Conservation (phyloP, 1,284 basidiomycete genomes). For the Moesziomyces sp. region DNA sequence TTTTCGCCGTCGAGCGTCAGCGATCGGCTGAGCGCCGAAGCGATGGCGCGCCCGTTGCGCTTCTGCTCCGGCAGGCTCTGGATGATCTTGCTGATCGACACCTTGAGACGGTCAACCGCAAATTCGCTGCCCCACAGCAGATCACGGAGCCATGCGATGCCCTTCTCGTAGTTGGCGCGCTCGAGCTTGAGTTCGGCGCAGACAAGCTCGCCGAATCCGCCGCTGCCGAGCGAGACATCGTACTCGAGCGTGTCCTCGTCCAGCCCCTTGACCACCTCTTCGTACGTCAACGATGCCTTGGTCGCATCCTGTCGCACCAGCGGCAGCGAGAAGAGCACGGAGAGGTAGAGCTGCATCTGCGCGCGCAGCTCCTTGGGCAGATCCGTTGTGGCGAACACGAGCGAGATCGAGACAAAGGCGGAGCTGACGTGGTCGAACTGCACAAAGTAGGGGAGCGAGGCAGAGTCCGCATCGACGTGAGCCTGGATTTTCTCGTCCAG, state of each 20-base stretch:
- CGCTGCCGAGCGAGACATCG: conserved; percentile 78
- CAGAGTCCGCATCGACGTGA: conserved; percentile 79
- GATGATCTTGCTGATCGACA: conserved; percentile 86
- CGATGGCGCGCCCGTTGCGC: conserved; percentile 84
- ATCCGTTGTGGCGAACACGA: conserved; percentile 75
- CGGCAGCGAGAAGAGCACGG: conserved; percentile 89
- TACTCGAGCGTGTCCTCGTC: conserved; percentile 93
- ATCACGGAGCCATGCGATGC: conserved; percentile 88
- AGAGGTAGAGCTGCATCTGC: conserved; percentile 85
- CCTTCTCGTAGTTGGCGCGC: conserved; percentile 80
- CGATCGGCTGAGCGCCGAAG: conserved; percentile 78
- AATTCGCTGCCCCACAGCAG: conserved; percentile 86
- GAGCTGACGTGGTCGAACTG: conserved; percentile 83
- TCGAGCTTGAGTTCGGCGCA: conserved; percentile 80
- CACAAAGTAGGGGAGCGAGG: conserved; percentile 83
- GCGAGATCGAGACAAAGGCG: conserved; percentile 80
- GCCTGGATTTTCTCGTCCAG: conserved; percentile 71
- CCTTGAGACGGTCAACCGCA: conserved; percentile 84
- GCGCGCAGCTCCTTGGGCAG: conserved; percentile 59
- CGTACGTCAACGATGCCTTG: conserved; percentile 75
- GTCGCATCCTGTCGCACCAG: conserved; percentile 79
- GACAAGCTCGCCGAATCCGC: conserved; percentile 78
- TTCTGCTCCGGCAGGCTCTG: conserved; percentile 94
- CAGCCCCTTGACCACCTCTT: conserved; percentile 89
- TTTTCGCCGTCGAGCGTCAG: conserved; percentile 76